These are phyloP conservation scores for Medicago lupulina DNA, from an alignment of 306 rosid genomes.

Conservation along the genomic window DNA sequence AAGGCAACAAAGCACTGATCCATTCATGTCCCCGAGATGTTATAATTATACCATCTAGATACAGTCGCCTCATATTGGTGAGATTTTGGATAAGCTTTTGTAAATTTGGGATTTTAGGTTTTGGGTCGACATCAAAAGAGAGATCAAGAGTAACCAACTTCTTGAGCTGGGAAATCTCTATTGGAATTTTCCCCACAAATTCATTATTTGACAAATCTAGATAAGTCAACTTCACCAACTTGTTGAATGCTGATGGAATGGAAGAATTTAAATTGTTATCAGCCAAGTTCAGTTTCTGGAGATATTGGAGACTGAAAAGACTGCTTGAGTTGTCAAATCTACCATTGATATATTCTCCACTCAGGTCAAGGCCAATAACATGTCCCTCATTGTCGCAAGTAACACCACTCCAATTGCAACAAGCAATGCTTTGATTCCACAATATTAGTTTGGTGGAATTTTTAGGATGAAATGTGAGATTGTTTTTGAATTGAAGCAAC, in stretches of 20 bases:
- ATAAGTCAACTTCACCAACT: conserved; percentile 14
- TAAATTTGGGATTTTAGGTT: conserved; percentile 4
- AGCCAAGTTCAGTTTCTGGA: conserved; percentile 5
- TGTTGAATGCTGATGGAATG: conserved; percentile 35
- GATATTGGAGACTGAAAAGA: conserved; percentile 45
- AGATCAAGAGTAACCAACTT: conserved; percentile 41
- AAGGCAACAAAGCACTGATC: conserved; percentile 32
- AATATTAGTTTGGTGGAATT: background rate
- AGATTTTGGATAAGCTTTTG: conserved; percentile 41
- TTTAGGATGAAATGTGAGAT: background rate
- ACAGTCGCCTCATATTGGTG: background rate
- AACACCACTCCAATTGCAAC: background rate
- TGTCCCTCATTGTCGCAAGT: background rate
- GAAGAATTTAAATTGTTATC: background rate
- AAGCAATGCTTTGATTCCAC: background rate
- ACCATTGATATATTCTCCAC: background rate
- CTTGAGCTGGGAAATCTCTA: background rate
- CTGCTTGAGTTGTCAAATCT: conserved; percentile 32
- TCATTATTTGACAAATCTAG: conserved; percentile 23
- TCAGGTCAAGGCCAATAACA: conserved; percentile 42
- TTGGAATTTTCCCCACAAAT: conserved; percentile 33
- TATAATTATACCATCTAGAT: conserved; percentile 47
- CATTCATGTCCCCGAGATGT: conserved; percentile 42
- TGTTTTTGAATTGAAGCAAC: background rate
- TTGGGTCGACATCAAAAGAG: background rate